Percentiles rank a stretch among this genome's conserved stretches.
These are phyloP conservation scores for Isoetes taiwanensis DNA, from an alignment of 75 land plant species.

Conservation along the genomic window DNA sequence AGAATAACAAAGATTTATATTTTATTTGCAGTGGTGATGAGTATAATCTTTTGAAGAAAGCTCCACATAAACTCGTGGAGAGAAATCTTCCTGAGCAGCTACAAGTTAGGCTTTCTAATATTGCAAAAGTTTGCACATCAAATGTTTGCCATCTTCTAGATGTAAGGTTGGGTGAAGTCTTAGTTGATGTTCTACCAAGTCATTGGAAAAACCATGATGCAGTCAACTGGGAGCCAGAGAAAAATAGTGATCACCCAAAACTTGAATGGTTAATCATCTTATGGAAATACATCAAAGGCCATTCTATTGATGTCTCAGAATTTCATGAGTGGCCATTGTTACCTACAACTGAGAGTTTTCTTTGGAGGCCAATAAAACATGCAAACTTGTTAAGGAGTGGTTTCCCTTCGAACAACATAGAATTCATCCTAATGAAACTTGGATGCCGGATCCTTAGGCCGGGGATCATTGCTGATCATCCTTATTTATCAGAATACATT, in stretches of 20 bases:
- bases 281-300: constrained; percentile 54
- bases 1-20: constrained; percentile 22
- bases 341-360: constrained; percentile 53
- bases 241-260: constrained; percentile 24
- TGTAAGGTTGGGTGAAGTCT: constrained; percentile 28
- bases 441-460: constrained; percentile 55
- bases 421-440: constrained; percentile 37
- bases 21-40: constrained; percentile 58
- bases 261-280: constrained; percentile 46
- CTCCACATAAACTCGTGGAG: constrained; percentile 49
- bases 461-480: constrained; percentile 43
- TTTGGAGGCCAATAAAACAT: constrained; percentile 35
- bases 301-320: constrained; percentile 34
- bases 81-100: constrained; percentile 31
- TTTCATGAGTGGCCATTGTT: constrained; percentile 70
- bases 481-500: constrained; percentile 43
- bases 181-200: constrained; percentile 52
- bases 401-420: constrained; percentile 32
- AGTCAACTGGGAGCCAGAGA: constrained; percentile 51
- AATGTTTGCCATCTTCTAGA: constrained; percentile 37
- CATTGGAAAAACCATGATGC: constrained; percentile 52
- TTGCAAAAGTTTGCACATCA: constrained; percentile 39
- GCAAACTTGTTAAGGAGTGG: constrained; percentile 38
- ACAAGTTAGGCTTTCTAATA: constrained; percentile 37
- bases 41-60: constrained; percentile 31